Base-by-base conservation (phyloP, 1,284 basidiomycete genomes). In the Boletus subluridellus region DNA sequence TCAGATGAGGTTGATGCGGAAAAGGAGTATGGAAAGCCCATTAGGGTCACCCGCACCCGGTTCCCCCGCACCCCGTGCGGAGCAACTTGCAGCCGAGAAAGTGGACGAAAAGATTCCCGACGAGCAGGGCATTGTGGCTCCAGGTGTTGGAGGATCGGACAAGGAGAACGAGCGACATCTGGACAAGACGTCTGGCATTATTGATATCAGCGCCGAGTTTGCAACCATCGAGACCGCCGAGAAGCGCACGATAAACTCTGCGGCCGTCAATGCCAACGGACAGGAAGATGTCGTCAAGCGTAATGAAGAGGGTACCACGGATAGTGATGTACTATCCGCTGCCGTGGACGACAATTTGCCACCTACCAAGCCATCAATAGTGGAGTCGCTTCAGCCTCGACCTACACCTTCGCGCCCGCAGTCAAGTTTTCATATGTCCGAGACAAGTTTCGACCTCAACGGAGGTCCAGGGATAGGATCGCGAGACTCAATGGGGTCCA, bases 191-290 rank as follows among this genome's bases (percentile, higher is more conserved):
- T 58, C 65, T 28, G 57, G 52, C 5, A 24, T 49, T 58, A 75
- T 76, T 11, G 77, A 81, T 59, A 70, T 76, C 11, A 76, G 69
- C 49, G 64, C 74, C 9, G 80, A 83, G 62, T 76, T 75, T 32
- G 81, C 79, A 12, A 77, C 76, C 7, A 76, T 83, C 35, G 72
- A 78, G 60, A 75, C 67, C 2, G 81, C 74, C 6, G 78, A 82
- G 75, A 73, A 76, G 63, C 70, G 68, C 54, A 70, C 57, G 28
- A 54, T 79, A 30, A 68, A 67, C 4, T 63, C 70, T 45, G 49
- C 49, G 10, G 52, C 37, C 15, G 26, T 59, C 32, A 38, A 34
- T 37, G 5, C 11, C n/a, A 30, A 15, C 17, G 59, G 28, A 12
- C 59, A 55, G 35, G 51, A 54, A 28, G 48, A 42, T 5, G 15